Base-by-base conservation (phyloP, 2,329 filamentous ascomycete genomes). In the Aspergillus sp. region DNA sequence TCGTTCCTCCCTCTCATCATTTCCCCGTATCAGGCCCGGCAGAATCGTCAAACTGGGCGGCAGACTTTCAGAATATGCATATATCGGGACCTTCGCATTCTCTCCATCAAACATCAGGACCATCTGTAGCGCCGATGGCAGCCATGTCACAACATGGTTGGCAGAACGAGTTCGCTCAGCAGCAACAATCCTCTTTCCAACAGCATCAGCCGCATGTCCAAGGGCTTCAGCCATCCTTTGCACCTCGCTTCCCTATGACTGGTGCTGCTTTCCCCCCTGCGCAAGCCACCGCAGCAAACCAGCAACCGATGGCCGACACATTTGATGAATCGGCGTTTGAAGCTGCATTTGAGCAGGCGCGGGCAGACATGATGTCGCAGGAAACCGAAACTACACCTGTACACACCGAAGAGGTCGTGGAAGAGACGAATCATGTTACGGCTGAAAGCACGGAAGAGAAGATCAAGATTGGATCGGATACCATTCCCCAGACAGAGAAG, bases 131-230 rank as follows among this genome's bases (percentile, higher is more conserved):
- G 19, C 71, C 75, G 23, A 58, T 73, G 59, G 68, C 71, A 19
- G 65, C 64, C 30, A 65, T 65, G 43, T 56, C 67, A 2, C 70
- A 73, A 36, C 67, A 73, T 65, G 78, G 79, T 77, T 89, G 87
- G 87, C 86, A 88, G 55, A 80, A 85, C 68, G 86, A 88, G 65
- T 89, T 89, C 68, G 71, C 84, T 67, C 72, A 74, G 23, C 80
- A 80, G 59, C 68, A 73, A 49, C 67, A 74, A 56, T 63, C 62
- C 55, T 69, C 69, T 12, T 52, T 58, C 12, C 69, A 72, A 30
- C 67, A 66, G 56, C 63, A 64, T 36, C 66, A 69, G 38, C 56
- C 61, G 3, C 67, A 68, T 45, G 43, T 36, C 53, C 61, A 53
- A 54, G 65, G 63, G 21, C 72, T 75, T 59, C 75, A 74, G 51